A percentile compares a stretch with the other conserved stretches of the same genome.
Evolutionary conservation across 2,329 filamentous ascomycete species (phyloP).

Genomic region (Ascocoryne sarcoides): DNA sequence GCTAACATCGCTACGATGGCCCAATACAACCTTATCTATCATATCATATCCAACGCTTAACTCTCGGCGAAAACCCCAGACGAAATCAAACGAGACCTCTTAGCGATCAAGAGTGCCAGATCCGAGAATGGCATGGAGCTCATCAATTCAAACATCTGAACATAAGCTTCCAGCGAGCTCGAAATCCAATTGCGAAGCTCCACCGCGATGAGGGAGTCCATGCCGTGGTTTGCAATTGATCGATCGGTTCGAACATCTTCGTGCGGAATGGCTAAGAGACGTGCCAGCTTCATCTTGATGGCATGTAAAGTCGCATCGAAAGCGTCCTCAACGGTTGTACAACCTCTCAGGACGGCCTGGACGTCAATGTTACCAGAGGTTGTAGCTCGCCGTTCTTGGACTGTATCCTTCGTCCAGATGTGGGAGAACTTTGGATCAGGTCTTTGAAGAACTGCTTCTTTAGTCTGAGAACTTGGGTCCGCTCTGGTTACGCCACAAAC

Average conservation of each 20-base stretch:
- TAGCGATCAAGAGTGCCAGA: no score
- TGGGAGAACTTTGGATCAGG: neutral
- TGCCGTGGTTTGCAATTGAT: neutral
- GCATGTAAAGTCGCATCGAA: neutral
- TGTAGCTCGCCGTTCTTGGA: constrained; percentile 1
- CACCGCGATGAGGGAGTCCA: constrained; percentile 1
- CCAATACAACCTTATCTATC: no score
- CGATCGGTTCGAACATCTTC: neutral
- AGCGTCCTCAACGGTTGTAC: neutral
- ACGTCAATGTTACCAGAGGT: neutral
- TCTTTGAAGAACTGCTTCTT: neutral
- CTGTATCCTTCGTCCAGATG: neutral
- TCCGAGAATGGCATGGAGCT: no score
- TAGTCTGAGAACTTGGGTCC: neutral
- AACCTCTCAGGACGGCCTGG: neutral
- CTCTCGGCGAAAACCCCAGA: no score
- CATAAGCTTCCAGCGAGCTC: neutral
- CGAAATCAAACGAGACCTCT: no score
- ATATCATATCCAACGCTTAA: no score
- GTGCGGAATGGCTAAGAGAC: constrained; percentile 1
- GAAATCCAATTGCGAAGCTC: constrained; percentile 1
- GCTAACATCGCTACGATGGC: no score
- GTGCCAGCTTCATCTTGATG: neutral
- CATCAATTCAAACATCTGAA: neutral
- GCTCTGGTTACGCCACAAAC: neutral